Conservation (phyloP, 805 yeast genomes). For the Schizosaccharomyces lindneri region DNA sequence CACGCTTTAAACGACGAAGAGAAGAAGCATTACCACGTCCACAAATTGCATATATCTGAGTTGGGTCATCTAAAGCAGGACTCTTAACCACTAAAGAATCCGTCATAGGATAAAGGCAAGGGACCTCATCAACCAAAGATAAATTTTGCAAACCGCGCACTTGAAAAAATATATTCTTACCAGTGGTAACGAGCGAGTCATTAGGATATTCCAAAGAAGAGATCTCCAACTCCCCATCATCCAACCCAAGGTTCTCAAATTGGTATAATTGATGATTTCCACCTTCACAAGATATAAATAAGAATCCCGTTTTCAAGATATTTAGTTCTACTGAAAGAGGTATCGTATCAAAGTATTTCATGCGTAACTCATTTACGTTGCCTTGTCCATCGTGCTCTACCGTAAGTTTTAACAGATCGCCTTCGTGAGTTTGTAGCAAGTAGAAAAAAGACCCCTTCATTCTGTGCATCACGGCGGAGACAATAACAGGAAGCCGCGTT, state of each 20-base stretch:
- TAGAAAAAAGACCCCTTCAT: constrained; percentile 40
- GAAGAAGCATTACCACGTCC: constrained; percentile 22
- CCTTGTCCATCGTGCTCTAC: constrained; percentile 21
- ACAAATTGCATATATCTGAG: constrained; percentile 19
- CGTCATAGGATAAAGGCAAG: constrained; percentile 28
- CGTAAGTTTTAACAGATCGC: constrained; percentile 52
- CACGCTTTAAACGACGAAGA: constrained; percentile 27
- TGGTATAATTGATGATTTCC: constrained; percentile 52
- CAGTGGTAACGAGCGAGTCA: constrained; percentile 10
- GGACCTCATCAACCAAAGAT: constrained; percentile 27
- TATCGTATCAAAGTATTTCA: constrained; percentile 55
- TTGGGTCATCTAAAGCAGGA: constrained; percentile 10
- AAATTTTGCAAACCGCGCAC: constrained; percentile 25
- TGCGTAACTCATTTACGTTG: constrained; percentile 19
- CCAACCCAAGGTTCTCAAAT: constrained; percentile 51
- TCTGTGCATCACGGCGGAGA: constrained; percentile 38
- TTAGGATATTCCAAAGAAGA: constrained; percentile 16
- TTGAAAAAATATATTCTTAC: constrained; percentile 4
- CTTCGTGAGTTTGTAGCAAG: constrained; percentile 40
- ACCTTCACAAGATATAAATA: constrained; percentile 39
- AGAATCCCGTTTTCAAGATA: constrained; percentile 49
- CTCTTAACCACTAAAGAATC: constrained; percentile 16
- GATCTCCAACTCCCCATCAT: constrained; percentile 18
- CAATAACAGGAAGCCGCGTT: constrained; percentile 16
- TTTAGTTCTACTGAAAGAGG: constrained; percentile 30